Conservation (phyloP, 768 basidiomycete genomes). For the Stropharia rugosoannulata region DNA sequence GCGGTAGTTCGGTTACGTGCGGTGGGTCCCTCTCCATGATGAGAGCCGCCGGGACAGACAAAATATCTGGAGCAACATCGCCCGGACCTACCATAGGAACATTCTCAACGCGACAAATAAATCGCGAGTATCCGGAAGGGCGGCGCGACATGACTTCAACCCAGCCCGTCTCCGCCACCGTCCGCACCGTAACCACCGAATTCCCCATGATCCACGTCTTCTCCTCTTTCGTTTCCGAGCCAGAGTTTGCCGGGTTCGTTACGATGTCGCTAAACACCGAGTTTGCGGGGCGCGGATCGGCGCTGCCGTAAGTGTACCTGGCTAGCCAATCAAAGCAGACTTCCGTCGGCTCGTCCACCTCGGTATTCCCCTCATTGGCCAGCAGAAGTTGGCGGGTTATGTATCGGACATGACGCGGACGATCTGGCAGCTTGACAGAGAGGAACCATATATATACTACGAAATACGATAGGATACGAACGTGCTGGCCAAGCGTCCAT, state of each 20-base stretch:
- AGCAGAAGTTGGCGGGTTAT: slow-evolving; percentile 85
- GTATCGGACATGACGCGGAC: slow-evolving; percentile 78
- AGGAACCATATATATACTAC: slow-evolving; percentile 96
- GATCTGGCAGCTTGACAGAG: slow-evolving; percentile 77
- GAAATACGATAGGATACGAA: slow-evolving; percentile 86
- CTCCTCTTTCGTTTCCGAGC: slow-evolving; percentile 36
- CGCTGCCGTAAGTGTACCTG: slow-evolving; percentile 90
- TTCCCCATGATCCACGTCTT: slow-evolving; percentile 89
- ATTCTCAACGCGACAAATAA: slow-evolving; percentile 87
- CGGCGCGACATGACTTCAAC: slow-evolving; percentile 81
- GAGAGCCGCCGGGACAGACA: slow-evolving; percentile 70
- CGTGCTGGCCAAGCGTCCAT: slow-evolving; percentile 89
- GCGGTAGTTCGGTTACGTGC: slow-evolving; percentile 26
- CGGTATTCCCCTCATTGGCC: slow-evolving; percentile 73
- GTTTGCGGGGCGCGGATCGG: slow-evolving; percentile 84
- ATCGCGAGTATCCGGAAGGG: slow-evolving; percentile 85
- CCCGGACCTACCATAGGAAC: slow-evolving; percentile 83
- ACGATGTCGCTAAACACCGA: slow-evolving; percentile 81
- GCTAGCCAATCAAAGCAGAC: slow-evolving; percentile 99
- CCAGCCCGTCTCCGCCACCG: slow-evolving; percentile 79
- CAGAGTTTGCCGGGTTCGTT: slow-evolving; percentile 42
- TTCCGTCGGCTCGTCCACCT: slow-evolving; percentile 87
- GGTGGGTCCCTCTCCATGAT: slow-evolving; percentile 62
- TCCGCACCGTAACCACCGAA: slow-evolving; percentile 79
- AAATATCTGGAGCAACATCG: slow-evolving; percentile 78